Conservation (phyloP, 108 stramenopile species). For the Nitzschia sp. region DNA sequence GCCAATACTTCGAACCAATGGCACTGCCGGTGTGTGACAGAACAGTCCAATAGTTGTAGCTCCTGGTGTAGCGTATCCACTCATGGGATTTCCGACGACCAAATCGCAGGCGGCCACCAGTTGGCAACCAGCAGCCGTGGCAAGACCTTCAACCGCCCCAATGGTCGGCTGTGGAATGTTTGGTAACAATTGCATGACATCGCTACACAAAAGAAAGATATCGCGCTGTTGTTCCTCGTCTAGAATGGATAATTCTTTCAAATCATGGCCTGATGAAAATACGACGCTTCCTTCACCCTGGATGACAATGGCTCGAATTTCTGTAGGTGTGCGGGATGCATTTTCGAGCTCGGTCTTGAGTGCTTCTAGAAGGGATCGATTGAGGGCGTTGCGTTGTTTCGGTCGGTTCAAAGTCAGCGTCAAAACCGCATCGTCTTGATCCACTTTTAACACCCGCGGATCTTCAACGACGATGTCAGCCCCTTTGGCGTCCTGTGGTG, state of each 20-base stretch:
- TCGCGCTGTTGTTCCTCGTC: slow-evolving; percentile 11
- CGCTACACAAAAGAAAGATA: slow-evolving; percentile 61
- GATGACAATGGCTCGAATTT: slow-evolving; percentile 45
- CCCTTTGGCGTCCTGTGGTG: no score
- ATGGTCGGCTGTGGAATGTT: slow-evolving; percentile 60
- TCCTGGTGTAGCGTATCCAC: slow-evolving; percentile 71
- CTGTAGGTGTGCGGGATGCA: background rate
- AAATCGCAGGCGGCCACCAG: slow-evolving; percentile 80
- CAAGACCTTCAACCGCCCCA: slow-evolving; percentile 69
- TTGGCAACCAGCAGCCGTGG: slow-evolving; percentile 84
- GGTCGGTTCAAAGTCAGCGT: slow-evolving; percentile 28
- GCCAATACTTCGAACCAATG: slow-evolving; percentile 51
- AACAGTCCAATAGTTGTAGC: slow-evolving; percentile 69
- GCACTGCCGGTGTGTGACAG: slow-evolving; percentile 77
- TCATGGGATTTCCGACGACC: slow-evolving; percentile 46
- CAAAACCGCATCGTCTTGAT: slow-evolving; percentile 9
- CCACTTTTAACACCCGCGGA: background rate
- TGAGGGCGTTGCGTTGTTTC: slow-evolving; percentile 41
- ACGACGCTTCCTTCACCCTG: slow-evolving; percentile 37
- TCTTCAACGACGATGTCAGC: background rate
- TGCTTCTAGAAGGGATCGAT: slow-evolving; percentile 37
- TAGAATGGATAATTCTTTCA: slow-evolving; percentile 45
- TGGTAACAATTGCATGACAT: slow-evolving; percentile 55
- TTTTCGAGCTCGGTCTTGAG: slow-evolving; percentile 15
- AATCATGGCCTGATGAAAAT: slow-evolving; percentile 76